Percentiles rank a stretch among this genome's conserved stretches.
Conservation (phyloP, 2,329 filamentous ascomycete species). For the Tolypocladium tropicale region DNA sequence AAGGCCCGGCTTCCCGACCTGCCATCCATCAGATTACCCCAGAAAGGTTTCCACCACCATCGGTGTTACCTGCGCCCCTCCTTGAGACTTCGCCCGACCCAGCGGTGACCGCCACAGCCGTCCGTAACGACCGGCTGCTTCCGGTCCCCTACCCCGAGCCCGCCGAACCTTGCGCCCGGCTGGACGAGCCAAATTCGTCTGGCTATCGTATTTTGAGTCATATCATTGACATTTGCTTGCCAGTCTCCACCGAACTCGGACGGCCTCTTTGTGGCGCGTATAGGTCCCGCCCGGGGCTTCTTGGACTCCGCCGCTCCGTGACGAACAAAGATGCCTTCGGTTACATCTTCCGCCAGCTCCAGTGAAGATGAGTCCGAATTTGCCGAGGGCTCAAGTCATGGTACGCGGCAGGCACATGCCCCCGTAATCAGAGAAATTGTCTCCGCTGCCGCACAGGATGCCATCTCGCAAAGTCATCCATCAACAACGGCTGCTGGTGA, state of each 20-base stretch:
- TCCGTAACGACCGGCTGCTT: not conserved
- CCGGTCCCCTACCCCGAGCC: too few relatives aligned
- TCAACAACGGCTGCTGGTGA: constrained; percentile 1
- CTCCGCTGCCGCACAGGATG: constrained; percentile 5
- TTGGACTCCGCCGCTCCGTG: not conserved
- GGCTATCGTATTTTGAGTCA: not conserved
- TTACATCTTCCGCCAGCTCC: not conserved
- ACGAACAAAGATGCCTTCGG: constrained; percentile 1
- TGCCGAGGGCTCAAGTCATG: constrained; percentile 1
- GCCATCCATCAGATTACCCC: not conserved
- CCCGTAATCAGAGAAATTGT: constrained; percentile 9
- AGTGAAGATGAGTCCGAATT: constrained; percentile 4
- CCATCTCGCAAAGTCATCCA: not conserved
- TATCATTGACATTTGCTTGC: not conserved
- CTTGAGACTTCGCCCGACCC: not conserved
- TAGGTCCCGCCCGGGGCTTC: not conserved
- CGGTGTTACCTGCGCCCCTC: not conserved
- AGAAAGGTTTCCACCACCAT: too few relatives aligned
- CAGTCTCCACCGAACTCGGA: not conserved
- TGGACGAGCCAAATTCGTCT: not conserved
- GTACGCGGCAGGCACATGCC: not conserved
- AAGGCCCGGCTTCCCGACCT: not conserved
- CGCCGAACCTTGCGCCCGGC: too few relatives aligned
- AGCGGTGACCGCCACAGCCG: not conserved
- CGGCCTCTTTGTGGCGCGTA: not conserved